Percentiles rank a stretch among this genome's conserved stretches.
phyloP scores from a whole-genome alignment of 805 yeast species.

The Candida xiaguanensis region DNA sequence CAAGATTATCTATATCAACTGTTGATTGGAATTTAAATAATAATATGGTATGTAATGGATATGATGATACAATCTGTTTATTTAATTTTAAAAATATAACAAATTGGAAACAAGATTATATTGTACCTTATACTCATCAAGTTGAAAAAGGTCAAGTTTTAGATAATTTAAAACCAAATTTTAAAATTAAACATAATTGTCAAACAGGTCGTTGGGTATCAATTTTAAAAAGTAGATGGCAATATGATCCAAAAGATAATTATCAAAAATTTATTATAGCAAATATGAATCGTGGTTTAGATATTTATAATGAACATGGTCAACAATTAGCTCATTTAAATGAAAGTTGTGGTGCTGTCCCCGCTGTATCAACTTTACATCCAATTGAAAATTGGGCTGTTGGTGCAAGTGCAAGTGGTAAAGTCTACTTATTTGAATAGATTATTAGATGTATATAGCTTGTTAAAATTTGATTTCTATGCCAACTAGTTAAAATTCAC shows the following conservation, averaged over 20 bases:
- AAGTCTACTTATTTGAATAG: slow-evolving; percentile 58
- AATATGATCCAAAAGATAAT: slow-evolving; percentile 62
- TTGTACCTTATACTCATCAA: slow-evolving; percentile 9
- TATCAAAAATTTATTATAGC: slow-evolving; percentile 85
- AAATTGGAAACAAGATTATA: slow-evolving; percentile 18
- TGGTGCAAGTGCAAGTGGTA: slow-evolving; percentile 95
- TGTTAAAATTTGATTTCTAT: too few species aligned
- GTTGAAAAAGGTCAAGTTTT: slow-evolving; percentile 16
- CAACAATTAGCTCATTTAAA: slow-evolving; percentile 72
- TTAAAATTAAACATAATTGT: slow-evolving; percentile 80
- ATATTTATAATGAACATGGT: slow-evolving; percentile 76
- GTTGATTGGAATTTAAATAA: slow-evolving; percentile 76
- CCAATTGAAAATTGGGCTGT: slow-evolving; percentile 85
- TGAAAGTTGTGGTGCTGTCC: slow-evolving; percentile 78
- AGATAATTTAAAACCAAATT: slow-evolving; percentile 52
- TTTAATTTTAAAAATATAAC: slow-evolving; percentile 39
- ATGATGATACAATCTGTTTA: slow-evolving; percentile 77
- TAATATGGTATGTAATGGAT: slow-evolving; percentile 85
- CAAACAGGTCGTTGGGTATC: slow-evolving; percentile 98
- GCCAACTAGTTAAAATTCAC: too few species aligned
- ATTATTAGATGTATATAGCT: too few species aligned
- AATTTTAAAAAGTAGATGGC: slow-evolving; percentile 87
- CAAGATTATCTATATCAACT: slow-evolving; percentile 77
- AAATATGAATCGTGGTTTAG: slow-evolving; percentile 87
- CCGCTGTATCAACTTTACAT: slow-evolving; percentile 84